Evolutionary conservation across 2,329 filamentous ascomycete species (phyloP).

Genomic region (Fusarium transvaalense): DNA sequence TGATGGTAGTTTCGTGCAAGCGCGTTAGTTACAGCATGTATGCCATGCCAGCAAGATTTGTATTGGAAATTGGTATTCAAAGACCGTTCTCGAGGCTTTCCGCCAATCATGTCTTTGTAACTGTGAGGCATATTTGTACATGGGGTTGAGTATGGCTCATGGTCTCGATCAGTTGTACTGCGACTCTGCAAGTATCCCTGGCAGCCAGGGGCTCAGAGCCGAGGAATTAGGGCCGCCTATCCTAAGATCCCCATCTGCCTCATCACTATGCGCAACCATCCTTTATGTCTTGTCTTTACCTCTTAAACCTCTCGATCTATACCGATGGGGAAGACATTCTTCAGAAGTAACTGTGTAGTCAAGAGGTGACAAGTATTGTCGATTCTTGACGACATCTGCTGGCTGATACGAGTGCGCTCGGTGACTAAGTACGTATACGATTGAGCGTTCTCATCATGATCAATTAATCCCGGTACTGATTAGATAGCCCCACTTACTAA

Average conservation of each 20-base stretch:
- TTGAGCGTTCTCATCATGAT: conserved; percentile 28
- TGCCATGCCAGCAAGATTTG: conserved; percentile 25
- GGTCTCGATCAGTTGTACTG: conserved; percentile 40
- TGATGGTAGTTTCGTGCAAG: conserved; percentile 43
- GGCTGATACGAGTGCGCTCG: neutral
- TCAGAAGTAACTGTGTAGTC: neutral
- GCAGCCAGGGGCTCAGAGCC: conserved; percentile 42
- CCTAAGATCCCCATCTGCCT: conserved; percentile 35
- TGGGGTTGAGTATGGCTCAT: conserved; percentile 28
- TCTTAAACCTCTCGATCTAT: neutral
- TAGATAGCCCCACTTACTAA: conserved; percentile 35
- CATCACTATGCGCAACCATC: conserved; percentile 13
- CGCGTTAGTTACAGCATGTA: conserved; percentile 6
- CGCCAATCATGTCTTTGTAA: conserved; percentile 39
- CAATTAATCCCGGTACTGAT: conserved; percentile 28
- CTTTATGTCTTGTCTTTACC: neutral
- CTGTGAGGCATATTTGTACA: conserved; percentile 45
- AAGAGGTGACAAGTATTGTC: neutral
- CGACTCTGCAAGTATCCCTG: conserved; percentile 41
- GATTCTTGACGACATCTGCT: neutral
- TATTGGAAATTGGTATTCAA: conserved; percentile 37
- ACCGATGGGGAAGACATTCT: neutral
- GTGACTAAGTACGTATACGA: conserved; percentile 11
- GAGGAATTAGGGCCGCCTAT: conserved; percentile 48
- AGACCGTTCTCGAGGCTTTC: conserved; percentile 32